Percentiles rank a stretch among this genome's conserved stretches.
These are phyloP conservation scores for Tetrahymena malaccensis DNA, from an alignment of 73 alveolate genomes.

Conservation along the genomic window DNA sequence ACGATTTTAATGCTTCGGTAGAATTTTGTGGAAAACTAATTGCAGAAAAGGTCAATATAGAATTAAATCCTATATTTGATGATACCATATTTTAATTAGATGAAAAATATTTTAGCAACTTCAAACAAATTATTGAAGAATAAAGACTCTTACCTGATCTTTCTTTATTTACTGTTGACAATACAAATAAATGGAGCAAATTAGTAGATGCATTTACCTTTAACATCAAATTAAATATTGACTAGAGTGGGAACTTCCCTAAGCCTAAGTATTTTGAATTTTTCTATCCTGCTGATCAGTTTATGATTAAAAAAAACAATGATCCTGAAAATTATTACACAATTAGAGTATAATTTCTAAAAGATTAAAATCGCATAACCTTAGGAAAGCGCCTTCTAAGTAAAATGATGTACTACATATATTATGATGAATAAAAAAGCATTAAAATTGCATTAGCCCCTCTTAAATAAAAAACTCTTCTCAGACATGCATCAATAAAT, in stretches of 20 bases:
- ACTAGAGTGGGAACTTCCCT: not conserved
- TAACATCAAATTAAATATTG: not conserved
- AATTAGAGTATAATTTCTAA: not conserved
- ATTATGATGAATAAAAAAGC: not conserved
- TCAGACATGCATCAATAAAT: too few relatives aligned
- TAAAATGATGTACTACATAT: not conserved
- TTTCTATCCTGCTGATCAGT: not conserved
- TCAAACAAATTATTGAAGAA: too few relatives aligned
- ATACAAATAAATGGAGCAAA: not conserved
- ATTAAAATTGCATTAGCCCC: not conserved
- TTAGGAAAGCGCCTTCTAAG: not conserved
- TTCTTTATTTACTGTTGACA: not conserved
- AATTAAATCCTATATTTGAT: not conserved
- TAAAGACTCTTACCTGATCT: not conserved
- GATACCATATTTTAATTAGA: not conserved
- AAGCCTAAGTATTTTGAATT: not conserved
- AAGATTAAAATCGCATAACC: not conserved
- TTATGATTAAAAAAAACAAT: not conserved
- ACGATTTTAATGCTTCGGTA: too few relatives aligned
- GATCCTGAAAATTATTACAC: not conserved
- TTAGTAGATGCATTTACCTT: too few relatives aligned
- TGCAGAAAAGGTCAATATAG: not conserved
- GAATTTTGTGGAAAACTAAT: not conserved
- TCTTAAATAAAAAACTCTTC: too few relatives aligned
- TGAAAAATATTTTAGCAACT: not conserved